A percentile compares a stretch with the other conserved stretches of the same genome.
Conservation (phyloP, 1,284 basidiomycete species). For the Crepidotus sp. region DNA sequence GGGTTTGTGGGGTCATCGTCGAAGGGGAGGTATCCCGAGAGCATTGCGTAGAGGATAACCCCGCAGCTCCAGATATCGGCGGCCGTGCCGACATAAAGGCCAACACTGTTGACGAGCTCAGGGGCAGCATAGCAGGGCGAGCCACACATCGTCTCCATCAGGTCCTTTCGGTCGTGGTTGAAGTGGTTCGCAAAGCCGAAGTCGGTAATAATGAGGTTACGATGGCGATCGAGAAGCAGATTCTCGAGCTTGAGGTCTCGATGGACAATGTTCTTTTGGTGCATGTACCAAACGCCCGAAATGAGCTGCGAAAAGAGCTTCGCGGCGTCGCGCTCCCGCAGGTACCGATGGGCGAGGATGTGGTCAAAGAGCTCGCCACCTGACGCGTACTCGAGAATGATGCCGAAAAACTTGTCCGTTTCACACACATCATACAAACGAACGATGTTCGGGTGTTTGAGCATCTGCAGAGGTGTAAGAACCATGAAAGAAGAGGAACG, state of each 20-base stretch:
- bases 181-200: conserved; percentile 99
- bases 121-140: conserved; percentile 98
- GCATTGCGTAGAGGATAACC: conserved; percentile 98
- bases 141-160: conserved; percentile 98
- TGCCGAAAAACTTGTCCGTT: conserved; percentile 99
- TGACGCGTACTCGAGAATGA: conserved; percentile 97
- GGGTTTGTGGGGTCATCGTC: conserved; percentile 85
- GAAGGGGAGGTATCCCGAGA: conserved; percentile 97
- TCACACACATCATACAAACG: conserved; percentile 98
- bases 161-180: conserved; percentile 82
- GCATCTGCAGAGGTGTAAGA: conserved; percentile 44
- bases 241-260: conserved; percentile 99
- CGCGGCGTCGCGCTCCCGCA: conserved; percentile 91
- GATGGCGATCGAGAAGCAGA: conserved; percentile 89
- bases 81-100: conserved; percentile 92
- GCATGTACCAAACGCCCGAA: conserved; percentile 98
- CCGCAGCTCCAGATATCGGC: conserved; percentile 99
- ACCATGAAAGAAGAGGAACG: conserved; percentile 4
- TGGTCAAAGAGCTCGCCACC: conserved; percentile 99
- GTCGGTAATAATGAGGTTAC: conserved; percentile 99
- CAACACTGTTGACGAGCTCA: conserved; percentile 95
- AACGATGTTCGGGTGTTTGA: conserved; percentile 98
- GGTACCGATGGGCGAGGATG: conserved; percentile 95
- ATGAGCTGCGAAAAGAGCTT: conserved; percentile 98
- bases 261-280: conserved; percentile 95